Base-by-base conservation (phyloP, 805 yeast species). In the Kockiozyma suomiensis region DNA sequence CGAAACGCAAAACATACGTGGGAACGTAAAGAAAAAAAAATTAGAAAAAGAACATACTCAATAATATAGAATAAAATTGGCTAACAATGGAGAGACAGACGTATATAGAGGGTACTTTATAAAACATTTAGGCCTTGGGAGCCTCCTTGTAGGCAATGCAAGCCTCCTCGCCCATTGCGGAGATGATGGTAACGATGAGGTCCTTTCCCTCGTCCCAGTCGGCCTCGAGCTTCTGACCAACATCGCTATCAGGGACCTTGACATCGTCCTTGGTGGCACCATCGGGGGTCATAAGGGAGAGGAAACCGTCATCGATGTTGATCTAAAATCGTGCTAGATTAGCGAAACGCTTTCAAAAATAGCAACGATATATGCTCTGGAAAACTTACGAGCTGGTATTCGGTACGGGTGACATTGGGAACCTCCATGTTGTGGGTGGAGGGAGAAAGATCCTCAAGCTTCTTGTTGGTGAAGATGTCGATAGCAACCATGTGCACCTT, bases 381-480 rank as follows among this genome's bases (percentile, higher is more conserved):
- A 12, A 3, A 1, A 51, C 64, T 15, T 32, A 58, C 58, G 70
- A 77, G 89, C 84, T 90, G 97, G 88, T 69, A 94, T 85, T 94
- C 99, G 72, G 87, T 84, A 87, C 99, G 96, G 76, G 79, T 76
- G 74, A 94, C 99, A 79, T 90, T 86, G 81, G 99, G 99, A 78
- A 93, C 98, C 82, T 93, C 97, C 98, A 94, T 92, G 84, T 94
- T 94, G 86, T 94, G 99, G 83, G 99, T 94, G 69, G 99, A 94
- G 82, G 99, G 99, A 72, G 99, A 94, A 79, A 94, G 88, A 83
- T 94, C 99, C 87, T 94, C 99, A 81, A 92, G 87, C 85, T 94
- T 94, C 92, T 94, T 94, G 81, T 90, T 88, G 75, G 99, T 94
- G 93, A 94, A 94, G 80, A 94, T 93, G 80, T 94, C 99, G 74